Evolutionary conservation across 2,329 filamentous ascomycete species (phyloP).

Genomic region (Neopestalotiopsis sp.): DNA sequence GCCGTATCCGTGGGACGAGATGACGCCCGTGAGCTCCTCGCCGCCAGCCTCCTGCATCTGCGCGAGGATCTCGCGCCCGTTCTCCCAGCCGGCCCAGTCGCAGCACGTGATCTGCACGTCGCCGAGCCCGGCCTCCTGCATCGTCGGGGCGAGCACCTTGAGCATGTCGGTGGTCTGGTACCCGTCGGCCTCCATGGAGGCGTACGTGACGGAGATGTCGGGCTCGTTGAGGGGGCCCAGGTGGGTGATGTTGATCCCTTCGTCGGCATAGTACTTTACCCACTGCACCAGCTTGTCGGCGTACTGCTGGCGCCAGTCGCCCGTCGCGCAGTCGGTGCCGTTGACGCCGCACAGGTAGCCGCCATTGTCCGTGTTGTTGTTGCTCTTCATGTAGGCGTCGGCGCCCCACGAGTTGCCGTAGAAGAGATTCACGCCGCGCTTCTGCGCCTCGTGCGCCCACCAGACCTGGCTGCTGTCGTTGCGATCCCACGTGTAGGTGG

Average conservation of each 20-base stretch:
- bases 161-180: conserved; percentile 58
- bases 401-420: conserved; percentile 48
- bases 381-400: conserved; percentile 48
- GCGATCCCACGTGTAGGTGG: conserved; percentile 44
- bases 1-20: conserved; percentile 47
- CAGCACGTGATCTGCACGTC: conserved; percentile 43
- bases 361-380: conserved; percentile 39
- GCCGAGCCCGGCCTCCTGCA: conserved; percentile 33
- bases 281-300: conserved; percentile 49
- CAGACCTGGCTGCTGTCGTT: conserved; percentile 52
- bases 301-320: conserved; percentile 47
- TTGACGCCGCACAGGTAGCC: conserved; percentile 42
- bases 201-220: conserved; percentile 39
- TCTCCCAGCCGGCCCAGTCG: conserved; percentile 43
- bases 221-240: conserved; percentile 35
- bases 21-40: conserved; percentile 42
- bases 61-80: conserved; percentile 20
- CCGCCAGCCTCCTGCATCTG: conserved; percentile 28
- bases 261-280: conserved; percentile 41
- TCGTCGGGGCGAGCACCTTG: conserved; percentile 48
- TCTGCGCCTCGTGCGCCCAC: conserved; percentile 48
- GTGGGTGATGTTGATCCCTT: conserved; percentile 35
- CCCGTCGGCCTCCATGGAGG: conserved; percentile 51
- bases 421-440: conserved; percentile 36
- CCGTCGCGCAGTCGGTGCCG: conserved; percentile 33